Percentiles rank a stretch among this genome's conserved stretches.
phyloP scores from a whole-genome alignment of 345 rosid genomes.

The Rhodomyrtus tomentosa region DNA sequence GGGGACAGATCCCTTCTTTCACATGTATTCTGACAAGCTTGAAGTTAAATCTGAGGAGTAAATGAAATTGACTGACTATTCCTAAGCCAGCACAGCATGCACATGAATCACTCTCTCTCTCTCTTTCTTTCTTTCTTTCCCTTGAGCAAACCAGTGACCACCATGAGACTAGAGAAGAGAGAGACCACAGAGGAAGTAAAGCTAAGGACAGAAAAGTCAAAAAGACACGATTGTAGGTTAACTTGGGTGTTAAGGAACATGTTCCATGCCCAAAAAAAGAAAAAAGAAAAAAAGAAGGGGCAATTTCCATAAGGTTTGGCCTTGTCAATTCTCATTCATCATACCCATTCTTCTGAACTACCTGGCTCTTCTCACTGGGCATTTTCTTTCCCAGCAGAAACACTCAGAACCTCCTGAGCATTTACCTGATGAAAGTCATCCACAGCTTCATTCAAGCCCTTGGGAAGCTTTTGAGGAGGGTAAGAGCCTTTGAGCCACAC shows the following conservation, averaged over 20 bases:
- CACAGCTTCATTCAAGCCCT: neutral
- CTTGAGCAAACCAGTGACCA: neutral
- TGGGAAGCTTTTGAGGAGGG: neutral
- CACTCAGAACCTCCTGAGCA: neutral
- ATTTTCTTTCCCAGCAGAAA: neutral
- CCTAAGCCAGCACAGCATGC: neutral
- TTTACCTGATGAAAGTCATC: neutral
- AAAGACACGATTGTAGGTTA: neutral
- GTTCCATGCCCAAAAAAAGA: neutral
- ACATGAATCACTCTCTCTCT: neutral
- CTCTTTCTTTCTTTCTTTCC: neutral
- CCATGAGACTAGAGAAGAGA: neutral
- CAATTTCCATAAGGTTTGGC: neutral
- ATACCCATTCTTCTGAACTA: neutral
- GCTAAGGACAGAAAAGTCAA: neutral
- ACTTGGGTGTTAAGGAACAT: neutral
- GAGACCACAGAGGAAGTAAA: neutral
- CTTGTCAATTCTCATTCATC: neutral
- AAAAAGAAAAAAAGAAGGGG: neutral
- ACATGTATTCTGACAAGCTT: neutral
- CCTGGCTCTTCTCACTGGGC: neutral
- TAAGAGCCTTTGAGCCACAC: neutral
- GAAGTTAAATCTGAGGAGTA: neutral
- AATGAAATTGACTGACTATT: neutral
- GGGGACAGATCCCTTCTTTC: neutral